Conservation (phyloP, 208 protist species). For the Angomonas desouzai region DNA sequence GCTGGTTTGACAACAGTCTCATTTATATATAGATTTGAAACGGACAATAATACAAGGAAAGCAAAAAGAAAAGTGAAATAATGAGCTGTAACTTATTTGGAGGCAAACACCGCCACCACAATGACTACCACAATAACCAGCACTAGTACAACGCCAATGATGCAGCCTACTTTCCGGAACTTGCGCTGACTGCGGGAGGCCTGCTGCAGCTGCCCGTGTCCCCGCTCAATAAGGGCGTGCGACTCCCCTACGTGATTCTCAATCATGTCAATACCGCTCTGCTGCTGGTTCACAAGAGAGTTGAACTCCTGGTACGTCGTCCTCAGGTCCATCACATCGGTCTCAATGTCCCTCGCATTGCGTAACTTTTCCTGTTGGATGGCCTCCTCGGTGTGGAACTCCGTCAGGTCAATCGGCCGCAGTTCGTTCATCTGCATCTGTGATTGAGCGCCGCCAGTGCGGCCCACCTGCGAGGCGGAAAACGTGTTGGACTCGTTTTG, state of each 20-base stretch:
- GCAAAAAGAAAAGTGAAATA: too few species aligned
- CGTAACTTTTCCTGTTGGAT: constrained; percentile 69
- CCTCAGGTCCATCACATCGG: constrained; percentile 69
- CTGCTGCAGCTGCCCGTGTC: constrained; percentile 48
- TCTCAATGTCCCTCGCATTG: constrained; percentile 66
- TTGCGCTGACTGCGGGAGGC: constrained; percentile 48
- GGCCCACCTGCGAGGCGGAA: constrained; percentile 4
- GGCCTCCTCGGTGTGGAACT: constrained; percentile 68
- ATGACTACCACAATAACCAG: constrained; percentile 51
- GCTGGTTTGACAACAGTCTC: too few species aligned
- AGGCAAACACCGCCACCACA: background rate
- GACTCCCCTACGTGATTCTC: constrained; percentile 50
- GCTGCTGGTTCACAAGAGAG: constrained; percentile 64
- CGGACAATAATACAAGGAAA: too few species aligned
- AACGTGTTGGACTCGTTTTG: constrained; percentile 12
- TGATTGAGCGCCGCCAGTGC: background rate
- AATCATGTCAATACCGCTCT: constrained; percentile 48
- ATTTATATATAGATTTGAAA: too few species aligned
- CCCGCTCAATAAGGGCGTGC: constrained; percentile 49
- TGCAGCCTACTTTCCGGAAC: constrained; percentile 63
- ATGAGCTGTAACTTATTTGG: too few species aligned
- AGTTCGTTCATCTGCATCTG: constrained; percentile 39
- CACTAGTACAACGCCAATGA: constrained; percentile 44
- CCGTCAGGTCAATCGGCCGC: constrained; percentile 42
- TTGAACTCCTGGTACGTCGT: constrained; percentile 74